Evolutionary conservation across 805 yeast species (phyloP).

Genomic region (Suhomyces vadensis): DNA sequence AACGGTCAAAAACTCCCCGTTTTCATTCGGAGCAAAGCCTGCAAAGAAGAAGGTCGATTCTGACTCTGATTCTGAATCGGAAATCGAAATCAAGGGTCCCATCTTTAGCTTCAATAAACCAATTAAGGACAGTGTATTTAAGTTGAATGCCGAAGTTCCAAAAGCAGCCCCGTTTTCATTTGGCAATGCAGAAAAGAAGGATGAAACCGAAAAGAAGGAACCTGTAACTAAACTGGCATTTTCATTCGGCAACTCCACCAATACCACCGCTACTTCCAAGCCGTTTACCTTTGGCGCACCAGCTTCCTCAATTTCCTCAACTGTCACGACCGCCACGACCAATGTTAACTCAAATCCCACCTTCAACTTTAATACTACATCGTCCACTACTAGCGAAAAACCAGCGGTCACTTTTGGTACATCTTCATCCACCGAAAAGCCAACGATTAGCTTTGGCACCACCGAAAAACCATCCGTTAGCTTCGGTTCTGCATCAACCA

Average conservation of each 20-base stretch:
- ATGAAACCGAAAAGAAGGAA: not conserved
- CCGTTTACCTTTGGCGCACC: not conserved
- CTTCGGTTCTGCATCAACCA: conserved; percentile 32
- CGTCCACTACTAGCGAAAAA: no score
- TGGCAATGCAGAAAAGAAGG: conserved; percentile 2
- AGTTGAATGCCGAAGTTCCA: conserved; percentile 6
- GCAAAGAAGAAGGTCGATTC: conserved; percentile 28
- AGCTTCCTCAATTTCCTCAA: not conserved
- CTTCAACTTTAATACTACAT: no score
- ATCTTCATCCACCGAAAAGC: not conserved
- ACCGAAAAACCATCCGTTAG: not conserved
- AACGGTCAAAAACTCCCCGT: conserved; percentile 36
- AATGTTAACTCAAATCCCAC: no score
- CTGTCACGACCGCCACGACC: no score
- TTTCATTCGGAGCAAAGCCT: conserved; percentile 37
- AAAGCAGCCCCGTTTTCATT: not conserved
- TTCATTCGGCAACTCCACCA: conserved; percentile 9
- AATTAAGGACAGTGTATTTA: conserved; percentile 38
- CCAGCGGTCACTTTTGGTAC: conserved; percentile 19
- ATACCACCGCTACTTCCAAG: not conserved
- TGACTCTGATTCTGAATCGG: conserved; percentile 59
- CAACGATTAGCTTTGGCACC: not conserved
- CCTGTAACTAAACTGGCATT: conserved; percentile 17
- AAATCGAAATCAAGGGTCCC: conserved; percentile 73
- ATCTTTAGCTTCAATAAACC: conserved; percentile 49